phyloP scores from a whole-genome alignment of 768 basidiomycete species.

The Neoboletus subvelutipes region DNA sequence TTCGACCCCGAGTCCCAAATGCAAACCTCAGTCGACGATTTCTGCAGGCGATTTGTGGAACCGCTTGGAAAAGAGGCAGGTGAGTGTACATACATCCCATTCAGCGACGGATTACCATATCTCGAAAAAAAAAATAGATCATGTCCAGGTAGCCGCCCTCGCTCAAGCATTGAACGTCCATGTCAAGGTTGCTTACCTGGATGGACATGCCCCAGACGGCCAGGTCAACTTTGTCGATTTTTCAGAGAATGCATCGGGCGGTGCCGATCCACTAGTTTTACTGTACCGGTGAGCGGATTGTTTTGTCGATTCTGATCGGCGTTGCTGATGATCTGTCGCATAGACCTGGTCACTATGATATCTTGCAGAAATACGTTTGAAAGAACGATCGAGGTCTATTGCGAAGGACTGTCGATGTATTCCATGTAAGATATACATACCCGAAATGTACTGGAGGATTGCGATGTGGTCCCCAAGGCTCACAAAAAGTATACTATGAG shows the following conservation, averaged over 20 bases:
- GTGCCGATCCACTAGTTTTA: conserved; percentile 56
- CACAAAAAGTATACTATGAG: no score
- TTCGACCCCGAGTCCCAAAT: conserved; percentile 70
- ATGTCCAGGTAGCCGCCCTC: conserved; percentile 80
- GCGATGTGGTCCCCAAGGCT: no score
- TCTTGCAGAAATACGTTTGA: conserved; percentile 34
- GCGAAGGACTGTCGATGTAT: not conserved
- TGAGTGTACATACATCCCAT: conserved; percentile 19
- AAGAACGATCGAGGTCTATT: not conserved
- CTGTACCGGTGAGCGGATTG: conserved; percentile 63
- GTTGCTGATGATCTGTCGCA: conserved; percentile 1
- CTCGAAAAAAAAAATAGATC: conserved; percentile 45
- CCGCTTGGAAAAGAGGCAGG: conserved; percentile 77
- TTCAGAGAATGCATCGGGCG: conserved; percentile 44
- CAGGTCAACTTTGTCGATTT: conserved; percentile 70
- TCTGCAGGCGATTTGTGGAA: conserved; percentile 80
- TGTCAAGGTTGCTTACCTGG: conserved; percentile 77
- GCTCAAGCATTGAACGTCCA: conserved; percentile 64
- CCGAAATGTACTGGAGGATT: not conserved
- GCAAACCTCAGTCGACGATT: conserved; percentile 55
- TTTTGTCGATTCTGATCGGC: not conserved
- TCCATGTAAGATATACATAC: conserved; percentile 15
- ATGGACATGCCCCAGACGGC: conserved; percentile 52
- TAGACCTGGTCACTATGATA: conserved; percentile 90
- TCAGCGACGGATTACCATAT: not conserved